Evolutionary conservation across 495 filamentous ascomycete species (phyloP), one percentile per base, ranked within the genome.

Genomic region (Neurospora sp.): DNA sequence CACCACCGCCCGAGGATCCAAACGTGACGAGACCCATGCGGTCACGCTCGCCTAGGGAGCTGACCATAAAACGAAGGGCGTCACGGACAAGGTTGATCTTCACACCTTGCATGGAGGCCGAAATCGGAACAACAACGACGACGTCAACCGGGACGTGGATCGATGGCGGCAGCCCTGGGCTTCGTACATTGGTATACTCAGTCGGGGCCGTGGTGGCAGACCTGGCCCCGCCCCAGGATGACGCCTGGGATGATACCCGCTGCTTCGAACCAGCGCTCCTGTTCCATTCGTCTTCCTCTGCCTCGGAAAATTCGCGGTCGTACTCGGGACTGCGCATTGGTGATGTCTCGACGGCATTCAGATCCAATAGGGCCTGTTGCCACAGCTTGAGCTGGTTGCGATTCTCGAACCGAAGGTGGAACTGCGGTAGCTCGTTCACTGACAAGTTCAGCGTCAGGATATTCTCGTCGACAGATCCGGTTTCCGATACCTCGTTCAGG

Each of bases 1-100:
- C 94, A 8, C 95, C 96, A 3, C 95, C 95, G 71, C 91, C 92
- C 72, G 94, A 96, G 0, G 96, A 98, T 18, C 96, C 96, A 82
- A 99, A 99, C 1, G 96, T 98, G 38, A 99, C 96, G 70, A 99
- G 80, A 8, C 96, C 96, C 95, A 99, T 97, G 37, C 96, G 90
- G 76, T 99, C 96, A 39, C 93, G 88, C 70, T 97, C 93, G 8
- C 96, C 96, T n/a, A 99, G 90, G 70, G 90, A 93, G 71, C 91
- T 87, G 8, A 98, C 94, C 74, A 99, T 90, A 80, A 98, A 99
- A 68, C 92, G 94, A 40, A 99, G 87, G 6, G 94, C 89, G 80
- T 98, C 96, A n/a, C 94, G 91, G 8, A 99, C 88, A 0, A 99
- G 87, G 69, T 92, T 97, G 75, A 99, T 98, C 82, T 99, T 99